A percentile compares a stretch with the other conserved stretches of the same genome.
These are phyloP conservation scores for Alternaria gansuensis DNA, from an alignment of 2,329 filamentous ascomycete genomes.

Conservation along the genomic window DNA sequence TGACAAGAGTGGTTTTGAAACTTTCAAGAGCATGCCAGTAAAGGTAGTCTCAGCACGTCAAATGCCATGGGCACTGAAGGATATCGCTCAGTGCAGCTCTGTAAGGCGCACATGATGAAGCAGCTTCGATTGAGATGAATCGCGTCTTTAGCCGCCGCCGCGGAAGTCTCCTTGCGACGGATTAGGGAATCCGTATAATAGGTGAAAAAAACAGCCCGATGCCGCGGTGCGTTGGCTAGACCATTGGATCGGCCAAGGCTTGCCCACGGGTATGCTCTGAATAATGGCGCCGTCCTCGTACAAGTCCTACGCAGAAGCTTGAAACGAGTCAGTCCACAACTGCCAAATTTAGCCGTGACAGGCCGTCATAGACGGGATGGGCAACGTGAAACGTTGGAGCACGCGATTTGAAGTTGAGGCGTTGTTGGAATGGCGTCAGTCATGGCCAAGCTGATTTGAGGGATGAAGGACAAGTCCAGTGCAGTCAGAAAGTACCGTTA, in stretches of 20 bases:
- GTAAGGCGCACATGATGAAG: background rate
- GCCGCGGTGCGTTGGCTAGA: constrained; percentile 15
- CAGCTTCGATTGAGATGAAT: background rate
- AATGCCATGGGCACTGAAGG: background rate
- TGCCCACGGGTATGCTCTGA: background rate
- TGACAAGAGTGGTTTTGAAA: constrained; percentile 22
- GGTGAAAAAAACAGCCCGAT: background rate
- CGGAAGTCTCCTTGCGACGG: constrained; percentile 12
- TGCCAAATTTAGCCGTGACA: constrained; percentile 15
- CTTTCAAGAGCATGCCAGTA: constrained; percentile 9
- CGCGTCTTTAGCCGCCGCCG: background rate
- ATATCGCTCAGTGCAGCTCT: background rate
- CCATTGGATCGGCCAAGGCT: constrained; percentile 13
- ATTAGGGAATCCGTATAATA: constrained; percentile 10
- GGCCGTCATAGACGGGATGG: background rate
- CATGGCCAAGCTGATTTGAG: constrained; percentile 3
- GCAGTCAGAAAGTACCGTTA: constrained; percentile 1
- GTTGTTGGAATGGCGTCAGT: constrained; percentile 13
- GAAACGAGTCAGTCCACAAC: background rate
- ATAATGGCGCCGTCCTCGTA: constrained; percentile 7
- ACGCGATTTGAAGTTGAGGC: constrained; percentile 4
- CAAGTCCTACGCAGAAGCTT: background rate
- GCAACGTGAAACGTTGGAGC: constrained; percentile 20
- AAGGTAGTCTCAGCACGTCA: constrained; percentile 3
- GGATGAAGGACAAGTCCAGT: background rate